Conservation (phyloP, 352 stramenopile genomes). For the Globisporangium rhizosaccharum region DNA sequence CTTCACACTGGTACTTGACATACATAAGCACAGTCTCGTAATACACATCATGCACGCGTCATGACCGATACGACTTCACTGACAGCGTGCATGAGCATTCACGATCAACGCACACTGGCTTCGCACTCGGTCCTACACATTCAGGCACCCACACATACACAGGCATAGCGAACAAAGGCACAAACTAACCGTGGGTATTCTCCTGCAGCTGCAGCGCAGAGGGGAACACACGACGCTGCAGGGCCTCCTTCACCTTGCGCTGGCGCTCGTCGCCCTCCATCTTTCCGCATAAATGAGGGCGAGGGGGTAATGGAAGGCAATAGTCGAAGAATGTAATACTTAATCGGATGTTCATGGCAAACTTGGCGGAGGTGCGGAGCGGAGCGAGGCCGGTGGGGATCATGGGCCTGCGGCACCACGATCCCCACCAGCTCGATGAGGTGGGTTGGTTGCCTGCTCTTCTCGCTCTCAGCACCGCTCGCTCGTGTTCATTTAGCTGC, state of each 20-base stretch:
- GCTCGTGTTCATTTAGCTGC: too few relatives aligned
- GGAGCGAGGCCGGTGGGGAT: too few relatives aligned
- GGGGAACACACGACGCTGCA: not conserved
- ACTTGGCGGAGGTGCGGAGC: too few relatives aligned
- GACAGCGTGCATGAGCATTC: not conserved
- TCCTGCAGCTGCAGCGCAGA: not conserved
- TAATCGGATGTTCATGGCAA: too few relatives aligned
- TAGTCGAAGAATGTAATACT: too few relatives aligned
- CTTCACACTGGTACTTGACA: constrained; percentile 1
- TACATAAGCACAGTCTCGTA: constrained; percentile 2
- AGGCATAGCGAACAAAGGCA: not conserved
- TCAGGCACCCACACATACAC: not conserved
- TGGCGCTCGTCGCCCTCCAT: not conserved
- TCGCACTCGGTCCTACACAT: not conserved
- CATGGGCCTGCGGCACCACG: too few relatives aligned
- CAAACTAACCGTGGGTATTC: not conserved
- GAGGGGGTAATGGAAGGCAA: too few relatives aligned
- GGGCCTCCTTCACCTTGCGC: not conserved
- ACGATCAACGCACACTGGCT: not conserved
- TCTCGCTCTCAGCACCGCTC: too few relatives aligned
- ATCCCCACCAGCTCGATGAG: too few relatives aligned
- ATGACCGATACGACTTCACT: not conserved
- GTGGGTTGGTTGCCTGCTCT: too few relatives aligned
- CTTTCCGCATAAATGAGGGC: not conserved
- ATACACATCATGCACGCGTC: not conserved